These are phyloP conservation scores for Penicillium decumbens DNA, from an alignment of 2,329 filamentous ascomycete species.

Conservation along the genomic window DNA sequence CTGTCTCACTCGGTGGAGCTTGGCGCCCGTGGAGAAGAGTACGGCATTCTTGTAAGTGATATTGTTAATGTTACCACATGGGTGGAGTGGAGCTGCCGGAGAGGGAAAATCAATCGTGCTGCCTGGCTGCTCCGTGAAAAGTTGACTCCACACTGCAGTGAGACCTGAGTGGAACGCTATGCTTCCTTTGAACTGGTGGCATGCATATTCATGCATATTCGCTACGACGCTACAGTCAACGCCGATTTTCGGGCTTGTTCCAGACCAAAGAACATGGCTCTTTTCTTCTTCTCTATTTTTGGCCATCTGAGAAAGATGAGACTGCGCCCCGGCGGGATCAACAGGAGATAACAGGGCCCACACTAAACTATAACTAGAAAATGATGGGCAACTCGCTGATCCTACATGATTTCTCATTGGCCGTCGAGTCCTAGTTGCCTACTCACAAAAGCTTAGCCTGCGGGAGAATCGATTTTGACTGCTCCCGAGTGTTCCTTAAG, in stretches of 20 bases:
- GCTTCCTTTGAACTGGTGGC: neutral
- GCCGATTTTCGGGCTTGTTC: neutral
- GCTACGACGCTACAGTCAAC: neutral
- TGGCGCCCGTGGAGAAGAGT: neutral
- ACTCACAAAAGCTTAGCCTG: constrained; percentile 15
- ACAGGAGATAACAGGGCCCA: constrained; percentile 5
- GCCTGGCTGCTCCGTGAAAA: neutral
- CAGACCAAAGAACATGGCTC: neutral
- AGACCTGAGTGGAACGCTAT: neutral
- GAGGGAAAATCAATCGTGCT: neutral
- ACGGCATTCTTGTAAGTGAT: neutral
- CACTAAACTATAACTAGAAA: constrained; percentile 2
- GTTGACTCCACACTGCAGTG: neutral
- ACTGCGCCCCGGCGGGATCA: constrained; percentile 2
- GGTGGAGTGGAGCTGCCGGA: neutral
- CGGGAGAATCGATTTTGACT: constrained; percentile 2
- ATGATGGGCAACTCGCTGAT: constrained; percentile 1
- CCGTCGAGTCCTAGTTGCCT: neutral
- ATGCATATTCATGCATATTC: neutral
- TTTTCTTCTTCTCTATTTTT: too few relatives aligned
- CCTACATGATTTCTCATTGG: neutral
- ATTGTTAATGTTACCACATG: neutral
- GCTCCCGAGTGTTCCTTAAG: neutral
- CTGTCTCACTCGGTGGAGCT: neutral
- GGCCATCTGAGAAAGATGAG: neutral